Evolutionary conservation across 2,329 filamentous ascomycete genomes (phyloP).

Genomic region (Exophiala aquamarina): DNA sequence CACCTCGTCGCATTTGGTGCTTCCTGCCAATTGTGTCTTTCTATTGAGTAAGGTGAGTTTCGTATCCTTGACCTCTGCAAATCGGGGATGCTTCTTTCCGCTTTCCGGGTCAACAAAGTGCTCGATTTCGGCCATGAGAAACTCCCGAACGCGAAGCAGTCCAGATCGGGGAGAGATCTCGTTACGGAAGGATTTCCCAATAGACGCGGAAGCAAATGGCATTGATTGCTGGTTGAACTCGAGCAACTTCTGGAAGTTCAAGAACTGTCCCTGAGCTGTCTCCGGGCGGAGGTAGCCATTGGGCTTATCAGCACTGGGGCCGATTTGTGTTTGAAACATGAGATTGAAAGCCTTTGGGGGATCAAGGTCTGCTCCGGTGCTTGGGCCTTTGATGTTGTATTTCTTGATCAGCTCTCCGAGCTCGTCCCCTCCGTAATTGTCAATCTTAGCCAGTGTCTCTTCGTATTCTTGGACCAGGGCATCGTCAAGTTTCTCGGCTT

Average conservation of each 20-base stretch:
- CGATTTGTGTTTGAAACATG: conserved; percentile 97
- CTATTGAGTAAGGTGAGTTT: conserved; percentile 83
- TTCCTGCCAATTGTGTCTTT: conserved; percentile 80
- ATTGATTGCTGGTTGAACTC: conserved; percentile 94
- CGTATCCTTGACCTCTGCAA: conserved; percentile 78
- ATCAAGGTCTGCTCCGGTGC: conserved; percentile 71
- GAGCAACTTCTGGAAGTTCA: conserved; percentile 94
- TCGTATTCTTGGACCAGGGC: conserved; percentile 85
- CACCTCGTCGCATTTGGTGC: conserved; percentile 71
- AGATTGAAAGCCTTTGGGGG: conserved; percentile 93
- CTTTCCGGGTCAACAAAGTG: conserved; percentile 94
- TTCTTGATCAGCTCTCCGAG: conserved; percentile 87
- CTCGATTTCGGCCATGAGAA: conserved; percentile 98
- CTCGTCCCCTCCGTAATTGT: conserved; percentile 88
- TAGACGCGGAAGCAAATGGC: conserved; percentile 95
- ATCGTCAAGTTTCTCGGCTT: conserved; percentile 84
- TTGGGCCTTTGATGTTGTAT: conserved; percentile 86
- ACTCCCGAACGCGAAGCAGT: conserved; percentile 90
- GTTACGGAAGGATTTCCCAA: conserved; percentile 97
- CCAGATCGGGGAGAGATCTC: conserved; percentile 93
- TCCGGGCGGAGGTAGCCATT: conserved; percentile 83
- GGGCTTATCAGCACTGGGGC: conserved; percentile 81
- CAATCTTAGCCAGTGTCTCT: conserved; percentile 86
- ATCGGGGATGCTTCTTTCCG: conserved; percentile 91
- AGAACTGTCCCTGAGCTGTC: conserved; percentile 96